phyloP scores from a whole-genome alignment of 441 rosid species.

The Mallotus repandus region DNA sequence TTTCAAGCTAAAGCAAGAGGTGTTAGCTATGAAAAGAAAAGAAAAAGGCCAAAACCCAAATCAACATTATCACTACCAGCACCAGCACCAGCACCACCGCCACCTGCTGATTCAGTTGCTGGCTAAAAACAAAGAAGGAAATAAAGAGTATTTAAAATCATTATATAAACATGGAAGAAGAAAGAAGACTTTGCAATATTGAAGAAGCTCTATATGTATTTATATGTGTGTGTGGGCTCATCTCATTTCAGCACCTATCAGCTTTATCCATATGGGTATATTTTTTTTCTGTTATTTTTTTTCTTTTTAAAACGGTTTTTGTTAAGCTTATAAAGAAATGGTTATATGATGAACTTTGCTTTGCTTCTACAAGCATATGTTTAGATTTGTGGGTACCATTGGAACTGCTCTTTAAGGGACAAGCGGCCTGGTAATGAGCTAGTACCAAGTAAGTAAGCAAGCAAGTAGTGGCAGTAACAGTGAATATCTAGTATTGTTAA shows the following conservation, averaged over 20 bases:
- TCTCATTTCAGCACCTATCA: not conserved
- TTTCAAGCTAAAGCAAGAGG: conserved; percentile 85
- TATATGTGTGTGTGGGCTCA: conserved; percentile 12
- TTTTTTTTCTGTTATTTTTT: not conserved
- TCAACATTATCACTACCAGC: conserved; percentile 16
- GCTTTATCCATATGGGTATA: conserved; percentile 12
- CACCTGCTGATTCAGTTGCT: conserved; percentile 33
- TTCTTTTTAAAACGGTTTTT: not conserved
- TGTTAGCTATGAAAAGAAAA: conserved; percentile 77
- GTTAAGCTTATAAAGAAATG: not conserved
- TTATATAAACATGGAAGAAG: not conserved
- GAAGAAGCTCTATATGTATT: not conserved
- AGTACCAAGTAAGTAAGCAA: conserved; percentile 1
- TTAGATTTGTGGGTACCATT: conserved; percentile 29
- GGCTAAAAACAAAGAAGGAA: conserved; percentile 23
- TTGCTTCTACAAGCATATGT: conserved; percentile 20
- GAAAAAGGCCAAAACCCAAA: conserved; percentile 67
- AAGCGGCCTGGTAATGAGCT: conserved; percentile 14
- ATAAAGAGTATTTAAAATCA: too few relatives aligned
- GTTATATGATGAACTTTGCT: conserved; percentile 17
- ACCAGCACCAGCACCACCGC: conserved; percentile 19
- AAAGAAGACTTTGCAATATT: not conserved
- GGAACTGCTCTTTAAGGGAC: conserved; percentile 22
- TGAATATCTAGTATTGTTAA: not conserved
- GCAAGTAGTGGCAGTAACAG: conserved; percentile 6